A percentile compares a stretch with the other conserved stretches of the same genome.
Evolutionary conservation across 176 grass and related monocot species (phyloP).

Genomic region (bread wheat (Triticum aestivum)): IWGSC_CS_RefSeq_v2.1 NC_057798.1:720818951-720819450

Average conservation of each 20-base stretch:
- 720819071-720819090: neutral
- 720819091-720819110: neutral
- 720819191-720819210: too few relatives aligned
- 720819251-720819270: too few relatives aligned
- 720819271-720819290: too few relatives aligned
- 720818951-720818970: neutral
- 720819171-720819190: neutral
- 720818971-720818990: conserved; percentile 46
- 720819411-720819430: neutral
- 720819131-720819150: too few relatives aligned
- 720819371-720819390: neutral
- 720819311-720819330: too few relatives aligned
- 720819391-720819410: neutral
- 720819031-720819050: neutral
- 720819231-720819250: too few relatives aligned
- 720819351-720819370: too few relatives aligned
- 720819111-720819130: too few relatives aligned
- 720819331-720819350: too few relatives aligned
- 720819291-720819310: too few relatives aligned
- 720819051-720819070: neutral
- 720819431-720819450: neutral
- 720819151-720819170: neutral
- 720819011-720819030: neutral
- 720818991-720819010: conserved; percentile 41
- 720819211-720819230: too few relatives aligned